Conservation (phyloP, 495 filamentous ascomycete genomes). For the Penicillium roqueforti region DNA sequence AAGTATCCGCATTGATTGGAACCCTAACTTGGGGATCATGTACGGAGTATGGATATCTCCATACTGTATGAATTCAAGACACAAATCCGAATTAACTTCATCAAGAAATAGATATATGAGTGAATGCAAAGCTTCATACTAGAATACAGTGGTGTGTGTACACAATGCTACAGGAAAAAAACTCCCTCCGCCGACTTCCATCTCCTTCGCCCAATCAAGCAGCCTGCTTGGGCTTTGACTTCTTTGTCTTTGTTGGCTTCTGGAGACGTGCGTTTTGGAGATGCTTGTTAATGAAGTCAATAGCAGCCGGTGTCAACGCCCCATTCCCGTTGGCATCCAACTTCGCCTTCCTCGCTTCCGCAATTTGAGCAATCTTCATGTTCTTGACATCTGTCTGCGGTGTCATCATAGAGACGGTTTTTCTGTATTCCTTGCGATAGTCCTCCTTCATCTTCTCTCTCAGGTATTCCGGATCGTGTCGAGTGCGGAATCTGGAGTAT, state of each 20-base stretch:
- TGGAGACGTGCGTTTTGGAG: constrained; percentile 22
- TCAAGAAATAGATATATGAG: constrained; percentile 12
- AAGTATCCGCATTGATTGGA: constrained; percentile 6
- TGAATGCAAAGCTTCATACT: constrained; percentile 33
- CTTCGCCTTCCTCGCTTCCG: constrained; percentile 22
- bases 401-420: constrained; percentile 47
- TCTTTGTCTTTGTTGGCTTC: constrained; percentile 13
- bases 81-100: neutral
- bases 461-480: constrained; percentile 63
- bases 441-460: constrained; percentile 54
- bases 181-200: neutral
- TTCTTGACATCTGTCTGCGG: constrained; percentile 34
- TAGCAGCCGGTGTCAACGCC: constrained; percentile 31
- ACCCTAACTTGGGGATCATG: constrained; percentile 2
- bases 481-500: constrained; percentile 75
- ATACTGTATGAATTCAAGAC: neutral
- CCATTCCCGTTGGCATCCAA: constrained; percentile 36
- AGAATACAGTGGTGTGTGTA: constrained; percentile 41
- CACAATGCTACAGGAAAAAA: constrained; percentile 29
- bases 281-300: constrained; percentile 35
- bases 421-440: constrained; percentile 54
- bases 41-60: neutral
- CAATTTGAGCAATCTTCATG: constrained; percentile 21
- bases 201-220: constrained; percentile 7
- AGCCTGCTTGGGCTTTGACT: constrained; percentile 8